phyloP scores from a whole-genome alignment of 768 basidiomycete species.

The Boletus rufocinnamomeus region DNA sequence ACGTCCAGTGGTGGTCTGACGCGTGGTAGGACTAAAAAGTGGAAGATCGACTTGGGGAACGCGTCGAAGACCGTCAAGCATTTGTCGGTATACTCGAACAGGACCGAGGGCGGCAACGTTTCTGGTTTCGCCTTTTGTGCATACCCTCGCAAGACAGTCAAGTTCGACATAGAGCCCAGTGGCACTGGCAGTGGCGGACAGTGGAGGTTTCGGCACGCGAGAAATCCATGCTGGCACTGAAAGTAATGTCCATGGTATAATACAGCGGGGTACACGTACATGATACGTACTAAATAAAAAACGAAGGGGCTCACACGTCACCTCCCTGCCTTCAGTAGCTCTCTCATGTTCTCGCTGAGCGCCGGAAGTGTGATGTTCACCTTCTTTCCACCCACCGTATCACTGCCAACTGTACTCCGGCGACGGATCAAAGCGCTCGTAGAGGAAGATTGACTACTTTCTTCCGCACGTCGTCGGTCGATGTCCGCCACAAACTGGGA shows the following conservation, averaged over 20 bases:
- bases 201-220: constrained; percentile 3
- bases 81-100: constrained; percentile 54
- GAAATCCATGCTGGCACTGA: not conserved
- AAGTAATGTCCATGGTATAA: constrained; percentile 15
- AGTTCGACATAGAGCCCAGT: constrained; percentile 35
- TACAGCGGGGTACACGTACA: constrained; percentile 13
- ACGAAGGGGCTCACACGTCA: constrained; percentile 12
- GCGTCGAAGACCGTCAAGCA: constrained; percentile 72
- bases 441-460: constrained; percentile 25
- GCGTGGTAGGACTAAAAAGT: constrained; percentile 85
- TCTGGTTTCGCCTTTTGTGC: constrained; percentile 51
- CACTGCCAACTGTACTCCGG: constrained; percentile 18
- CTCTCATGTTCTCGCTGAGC: constrained; percentile 64
- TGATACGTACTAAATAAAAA: constrained; percentile 7
- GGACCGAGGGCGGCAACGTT: constrained; percentile 57
- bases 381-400: constrained; percentile 14
- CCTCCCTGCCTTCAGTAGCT: constrained; percentile 53
- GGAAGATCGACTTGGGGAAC: constrained; percentile 84
- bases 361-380: constrained; percentile 44
- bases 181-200: not conserved
- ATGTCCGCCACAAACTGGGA: constrained; percentile 85
- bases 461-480: constrained; percentile 75
- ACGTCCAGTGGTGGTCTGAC: constrained; percentile 32
- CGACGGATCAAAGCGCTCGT: constrained; percentile 38
- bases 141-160: constrained; percentile 63